Base-by-base conservation (phyloP, 192 early-diverging fungal genomes). In the Backusella morwellensis region DNA sequence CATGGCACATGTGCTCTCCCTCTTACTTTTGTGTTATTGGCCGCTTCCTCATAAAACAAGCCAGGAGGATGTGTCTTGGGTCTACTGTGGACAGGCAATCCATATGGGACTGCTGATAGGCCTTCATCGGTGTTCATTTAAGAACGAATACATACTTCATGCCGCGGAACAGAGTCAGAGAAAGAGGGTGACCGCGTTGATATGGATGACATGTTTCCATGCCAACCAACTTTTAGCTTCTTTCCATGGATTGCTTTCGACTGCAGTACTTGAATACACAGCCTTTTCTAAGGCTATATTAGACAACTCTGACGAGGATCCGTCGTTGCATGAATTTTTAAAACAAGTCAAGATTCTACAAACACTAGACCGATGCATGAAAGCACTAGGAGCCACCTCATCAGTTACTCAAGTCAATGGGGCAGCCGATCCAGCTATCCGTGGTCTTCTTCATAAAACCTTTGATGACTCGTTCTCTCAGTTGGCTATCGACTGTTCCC, bases 11-110 rank as follows among this genome's bases (percentile, higher is more conserved):
- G 68, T 78, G 9, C 73, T 41, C 50, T 72, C 77, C 0, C 34
- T 78, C 21, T 41, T 78, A 21, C 38, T 78, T 23, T 23, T 78
- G 0, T 78, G 77, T 44, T 36, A 78, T 6, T 78, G 77, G 77
- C 77, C 77, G 15, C 66, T 78, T 11, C 56, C 77, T 9, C 70
- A 72, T 35, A 32, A 47, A 50, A 73, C 77, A 14, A 47, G 52
- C n/a, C 77, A 78, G 67, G 77, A 78, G 66, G 77, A 78, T 56
- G 63, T 63, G 2, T 73, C 77, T 21, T 78, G 77, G 77, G 73
- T 68, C 7, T 78, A 73, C 34, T 72, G 47, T 56, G 77, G 77
- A 6, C 36, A 66, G n/a, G 72, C 77, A 8, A 74, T 68, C 19
- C 77, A 78, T 26, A 78, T 78, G 50, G 77, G 68, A 19, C 32